phyloP scores from a whole-genome alignment of 805 yeast species.

The Hanseniaspora occidentalis region DNA sequence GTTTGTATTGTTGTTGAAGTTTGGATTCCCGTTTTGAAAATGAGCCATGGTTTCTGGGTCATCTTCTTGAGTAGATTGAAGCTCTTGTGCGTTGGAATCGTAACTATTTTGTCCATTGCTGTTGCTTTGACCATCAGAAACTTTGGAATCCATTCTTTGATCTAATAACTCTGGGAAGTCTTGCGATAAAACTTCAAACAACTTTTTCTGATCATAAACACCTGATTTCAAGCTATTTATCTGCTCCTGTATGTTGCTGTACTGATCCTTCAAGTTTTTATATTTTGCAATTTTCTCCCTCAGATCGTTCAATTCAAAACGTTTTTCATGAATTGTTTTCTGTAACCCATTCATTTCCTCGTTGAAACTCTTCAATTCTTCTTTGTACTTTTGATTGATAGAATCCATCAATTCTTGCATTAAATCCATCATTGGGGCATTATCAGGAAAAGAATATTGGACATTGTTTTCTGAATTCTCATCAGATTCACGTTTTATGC shows the following conservation, averaged over 20 bases:
- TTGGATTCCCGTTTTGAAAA: not conserved
- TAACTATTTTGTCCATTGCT: not conserved
- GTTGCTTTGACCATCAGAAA: no score
- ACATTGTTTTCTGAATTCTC: no score
- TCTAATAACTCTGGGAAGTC: not conserved
- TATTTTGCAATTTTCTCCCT: conserved; percentile 41
- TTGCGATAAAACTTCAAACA: conserved; percentile 24
- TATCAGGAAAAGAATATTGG: no score
- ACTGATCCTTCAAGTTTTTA: conserved; percentile 29
- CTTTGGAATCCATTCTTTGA: not conserved
- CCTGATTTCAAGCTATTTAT: conserved; percentile 49
- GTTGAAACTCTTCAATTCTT: conserved; percentile 43
- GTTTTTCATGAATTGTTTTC: conserved; percentile 43
- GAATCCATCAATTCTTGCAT: conserved; percentile 38
- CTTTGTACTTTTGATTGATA: conserved; percentile 46
- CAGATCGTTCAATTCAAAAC: conserved; percentile 35
- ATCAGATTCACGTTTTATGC: no score
- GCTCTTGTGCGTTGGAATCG: no score
- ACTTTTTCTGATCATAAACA: conserved; percentile 46
- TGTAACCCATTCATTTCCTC: conserved; percentile 40
- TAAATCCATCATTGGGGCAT: conserved; percentile 27
- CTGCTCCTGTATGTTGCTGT: conserved; percentile 41
- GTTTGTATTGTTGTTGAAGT: not conserved
- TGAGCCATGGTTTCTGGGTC: no score
- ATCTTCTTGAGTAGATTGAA: no score